These are phyloP conservation scores for Ophiocytium majus DNA, from an alignment of 352 stramenopile species.

Conservation along the genomic window DNA sequence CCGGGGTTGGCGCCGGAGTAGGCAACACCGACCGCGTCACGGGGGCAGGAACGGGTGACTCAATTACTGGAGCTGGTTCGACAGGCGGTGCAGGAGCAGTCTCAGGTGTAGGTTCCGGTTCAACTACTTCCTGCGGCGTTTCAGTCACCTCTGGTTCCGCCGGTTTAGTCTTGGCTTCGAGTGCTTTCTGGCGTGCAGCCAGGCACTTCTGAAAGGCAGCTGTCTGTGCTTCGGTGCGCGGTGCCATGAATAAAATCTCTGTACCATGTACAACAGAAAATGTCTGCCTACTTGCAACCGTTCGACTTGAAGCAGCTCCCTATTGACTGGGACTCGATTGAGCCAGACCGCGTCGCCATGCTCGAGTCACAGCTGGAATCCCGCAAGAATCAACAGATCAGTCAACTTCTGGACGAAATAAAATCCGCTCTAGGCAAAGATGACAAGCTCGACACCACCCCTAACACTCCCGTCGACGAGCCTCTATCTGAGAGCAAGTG, in stretches of 20 bases:
- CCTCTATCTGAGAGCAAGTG: background rate
- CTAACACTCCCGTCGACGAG: background rate
- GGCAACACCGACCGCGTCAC: no score
- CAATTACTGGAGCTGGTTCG: background rate
- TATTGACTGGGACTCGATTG: background rate
- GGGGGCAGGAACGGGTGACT: background rate
- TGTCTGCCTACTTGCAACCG: background rate
- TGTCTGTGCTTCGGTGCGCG: background rate
- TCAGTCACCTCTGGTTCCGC: no score
- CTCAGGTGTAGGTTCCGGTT: no score
- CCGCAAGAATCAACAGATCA: background rate
- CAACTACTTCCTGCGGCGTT: no score
- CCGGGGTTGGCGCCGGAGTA: background rate
- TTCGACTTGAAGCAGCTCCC: background rate
- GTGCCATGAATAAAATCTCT: background rate
- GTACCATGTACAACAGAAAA: background rate
- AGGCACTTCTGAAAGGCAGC: background rate
- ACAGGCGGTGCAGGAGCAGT: background rate
- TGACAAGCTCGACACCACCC: background rate
- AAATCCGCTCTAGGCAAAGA: background rate
- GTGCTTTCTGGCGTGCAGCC: background rate
- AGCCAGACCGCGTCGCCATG: background rate
- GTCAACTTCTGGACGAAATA: background rate
- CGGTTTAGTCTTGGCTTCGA: no score
- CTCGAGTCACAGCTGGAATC: background rate